Base-by-base conservation (phyloP, 371 early-diverging fungal genomes). In the Mortierella sp. region DNA sequence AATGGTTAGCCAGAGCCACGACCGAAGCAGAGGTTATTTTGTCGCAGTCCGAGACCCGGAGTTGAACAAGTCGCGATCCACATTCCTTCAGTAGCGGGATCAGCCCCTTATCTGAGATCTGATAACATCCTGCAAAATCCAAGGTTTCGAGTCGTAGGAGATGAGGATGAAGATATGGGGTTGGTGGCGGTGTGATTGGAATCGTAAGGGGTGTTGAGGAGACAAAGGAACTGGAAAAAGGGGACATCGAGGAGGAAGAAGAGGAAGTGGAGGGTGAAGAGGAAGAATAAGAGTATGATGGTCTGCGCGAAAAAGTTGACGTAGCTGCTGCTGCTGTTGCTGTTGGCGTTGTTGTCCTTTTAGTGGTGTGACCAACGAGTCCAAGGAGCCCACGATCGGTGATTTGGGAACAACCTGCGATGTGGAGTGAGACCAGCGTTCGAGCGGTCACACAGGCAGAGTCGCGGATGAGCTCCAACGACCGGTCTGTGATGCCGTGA, bases 341-440 rank as follows among this genome's bases (percentile, higher is more conserved):
- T 50, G 50, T 38, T 38, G 42, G 42, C 5, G 5, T 38, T 1
- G 28, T 0, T 16, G 63, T 31, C 63, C 38, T 31, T 63, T 19
- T 63, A 11, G 34, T 19, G 31, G 34, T 16, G 9, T 73, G 31
- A 9, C n/a, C 72, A 9, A 79, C 70, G 26, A 88, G 79, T 42
- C 63, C 72, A 38, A 74, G 38, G 31, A 88, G 76, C n/a, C 88
- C 87, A 11, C 70, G 73, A 70, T 88, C 88, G 26, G 88, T 83
- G 55, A 88, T 86, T 26, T 83, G 82, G 24, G 68, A 60, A 76
- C 88, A 88, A 52, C 81, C 87, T 0, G 87, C 80, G 68, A 88
- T 48, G 42, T 86, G 86, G 34, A 88, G 60, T 14, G 87, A 88
- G 21, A 81, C 79, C 13, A 88, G 57, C 0, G 78, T 77, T 14